Evolutionary conservation across 306 rosid genomes (phyloP).

Genomic region (Begonia fuchsioides): DNA sequence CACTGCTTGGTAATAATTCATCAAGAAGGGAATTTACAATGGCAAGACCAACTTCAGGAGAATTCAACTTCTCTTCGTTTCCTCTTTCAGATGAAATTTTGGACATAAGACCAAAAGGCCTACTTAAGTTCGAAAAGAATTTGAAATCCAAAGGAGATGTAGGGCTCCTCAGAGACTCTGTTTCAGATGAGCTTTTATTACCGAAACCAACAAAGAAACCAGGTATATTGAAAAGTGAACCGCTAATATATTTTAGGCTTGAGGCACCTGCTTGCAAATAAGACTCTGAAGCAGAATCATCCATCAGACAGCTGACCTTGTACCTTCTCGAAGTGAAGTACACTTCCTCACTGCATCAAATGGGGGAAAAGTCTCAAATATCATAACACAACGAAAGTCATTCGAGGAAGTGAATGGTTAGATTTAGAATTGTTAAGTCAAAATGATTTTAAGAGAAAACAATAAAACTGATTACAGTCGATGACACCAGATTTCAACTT

Average conservation of each 20-base stretch:
- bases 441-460: too few relatives aligned
- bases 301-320: slow-evolving; percentile 33
- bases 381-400: neutral
- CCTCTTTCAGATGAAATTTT: slow-evolving; percentile 21
- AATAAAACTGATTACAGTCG: too few relatives aligned
- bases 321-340: slow-evolving; percentile 14
- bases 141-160: slow-evolving; percentile 64
- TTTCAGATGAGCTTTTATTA: slow-evolving; percentile 33
- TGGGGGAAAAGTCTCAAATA: neutral
- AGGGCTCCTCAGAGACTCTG: slow-evolving; percentile 66
- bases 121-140: slow-evolving; percentile 45
- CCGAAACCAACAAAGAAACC: slow-evolving; percentile 50
- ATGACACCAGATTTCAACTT: too few relatives aligned
- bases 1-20: slow-evolving; percentile 30
- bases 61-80: slow-evolving; percentile 29
- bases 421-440: neutral
- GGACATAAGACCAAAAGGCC: slow-evolving; percentile 31
- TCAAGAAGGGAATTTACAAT: slow-evolving; percentile 50
- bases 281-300: slow-evolving; percentile 40
- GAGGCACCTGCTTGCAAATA: slow-evolving; percentile 26
- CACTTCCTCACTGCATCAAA: slow-evolving; percentile 14
- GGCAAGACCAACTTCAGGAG: slow-evolving; percentile 56
- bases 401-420: slow-evolving; percentile 7
- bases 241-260: slow-evolving; percentile 38
- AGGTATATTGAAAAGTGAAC: slow-evolving; percentile 44